Evolutionary conservation across 495 filamentous ascomycete species (phyloP).

Genomic region (Xylaria castorea): DNA sequence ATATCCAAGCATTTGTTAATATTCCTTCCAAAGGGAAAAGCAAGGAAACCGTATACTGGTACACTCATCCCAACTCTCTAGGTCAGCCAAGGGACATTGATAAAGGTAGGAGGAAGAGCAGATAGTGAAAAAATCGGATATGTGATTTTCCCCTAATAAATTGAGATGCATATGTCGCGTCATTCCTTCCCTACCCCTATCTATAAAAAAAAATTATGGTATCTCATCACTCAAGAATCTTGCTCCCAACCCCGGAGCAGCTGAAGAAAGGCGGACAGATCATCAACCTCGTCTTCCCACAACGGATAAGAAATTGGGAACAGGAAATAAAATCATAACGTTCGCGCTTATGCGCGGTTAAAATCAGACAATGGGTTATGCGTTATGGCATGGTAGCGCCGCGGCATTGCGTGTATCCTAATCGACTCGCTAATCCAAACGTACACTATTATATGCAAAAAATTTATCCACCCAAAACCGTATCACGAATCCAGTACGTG

Average conservation of each 20-base stretch:
- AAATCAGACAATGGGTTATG: slow-evolving; percentile 14
- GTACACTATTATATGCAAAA: slow-evolving; percentile 35
- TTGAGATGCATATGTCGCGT: slow-evolving; percentile 3
- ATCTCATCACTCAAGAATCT: slow-evolving; percentile 11
- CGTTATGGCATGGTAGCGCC: slow-evolving; percentile 11
- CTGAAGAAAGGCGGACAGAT: background rate
- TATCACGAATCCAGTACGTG: slow-evolving; percentile 31
- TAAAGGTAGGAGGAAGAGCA: background rate
- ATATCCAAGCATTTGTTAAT: background rate
- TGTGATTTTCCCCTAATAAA: slow-evolving; percentile 5
- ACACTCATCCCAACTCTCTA: slow-evolving; percentile 1
- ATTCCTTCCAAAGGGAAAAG: background rate
- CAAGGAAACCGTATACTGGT: slow-evolving; percentile 16
- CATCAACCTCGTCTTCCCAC: background rate
- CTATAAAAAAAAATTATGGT: slow-evolving; percentile 12
- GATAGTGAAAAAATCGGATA: background rate
- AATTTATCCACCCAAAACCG: background rate
- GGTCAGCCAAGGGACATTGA: background rate
- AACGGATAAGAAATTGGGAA: slow-evolving; percentile 15
- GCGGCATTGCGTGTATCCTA: slow-evolving; percentile 33
- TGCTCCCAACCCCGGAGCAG: background rate
- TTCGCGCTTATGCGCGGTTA: slow-evolving; percentile 24
- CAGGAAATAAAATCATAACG: slow-evolving; percentile 33
- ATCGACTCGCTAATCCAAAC: slow-evolving; percentile 37
- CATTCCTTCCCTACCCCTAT: background rate